These are phyloP conservation scores for Globisporangium paddicum DNA, from an alignment of 352 stramenopile genomes.

Conservation along the genomic window DNA sequence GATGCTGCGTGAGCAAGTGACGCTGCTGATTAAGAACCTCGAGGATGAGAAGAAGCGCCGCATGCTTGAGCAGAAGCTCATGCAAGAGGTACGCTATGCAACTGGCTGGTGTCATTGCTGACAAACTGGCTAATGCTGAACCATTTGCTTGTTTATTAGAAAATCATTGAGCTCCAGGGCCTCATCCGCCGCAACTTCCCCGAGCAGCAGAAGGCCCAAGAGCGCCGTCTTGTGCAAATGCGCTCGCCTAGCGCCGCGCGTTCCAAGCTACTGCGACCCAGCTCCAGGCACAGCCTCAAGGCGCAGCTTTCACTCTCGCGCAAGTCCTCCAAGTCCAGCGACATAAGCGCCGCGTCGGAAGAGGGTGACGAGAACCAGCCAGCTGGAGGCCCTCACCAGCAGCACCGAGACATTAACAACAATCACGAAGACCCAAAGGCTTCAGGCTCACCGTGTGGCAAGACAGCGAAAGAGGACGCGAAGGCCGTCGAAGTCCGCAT, in stretches of 20 bases:
- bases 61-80: constrained; percentile 54
- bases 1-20: constrained; percentile 51
- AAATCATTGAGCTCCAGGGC: constrained; percentile 71
- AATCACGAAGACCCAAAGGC: neutral
- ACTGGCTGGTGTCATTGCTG: no score
- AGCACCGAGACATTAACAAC: neutral
- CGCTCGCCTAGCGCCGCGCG: constrained; percentile 12
- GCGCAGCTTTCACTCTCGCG: constrained; percentile 5
- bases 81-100: constrained; percentile 67
- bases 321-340: constrained; percentile 13
- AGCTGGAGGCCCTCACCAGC: neutral
- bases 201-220: constrained; percentile 32
- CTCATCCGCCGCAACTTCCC: constrained; percentile 50
- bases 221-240: constrained; percentile 24
- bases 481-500: constrained; percentile 20
- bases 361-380: constrained; percentile 1
- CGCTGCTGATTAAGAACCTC: constrained; percentile 47
- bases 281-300: constrained; percentile 8
- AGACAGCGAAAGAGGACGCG: constrained; percentile 17
- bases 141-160: constrained; percentile 20
- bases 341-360: constrained; percentile 2
- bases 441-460: constrained; percentile 6
- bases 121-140: no score
- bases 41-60: constrained; percentile 69
- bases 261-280: neutral